A percentile compares a stretch with the other conserved stretches of the same genome.
Evolutionary conservation across 345 rosid genomes (phyloP).

Genomic region (Eucalyptus sp.): DNA sequence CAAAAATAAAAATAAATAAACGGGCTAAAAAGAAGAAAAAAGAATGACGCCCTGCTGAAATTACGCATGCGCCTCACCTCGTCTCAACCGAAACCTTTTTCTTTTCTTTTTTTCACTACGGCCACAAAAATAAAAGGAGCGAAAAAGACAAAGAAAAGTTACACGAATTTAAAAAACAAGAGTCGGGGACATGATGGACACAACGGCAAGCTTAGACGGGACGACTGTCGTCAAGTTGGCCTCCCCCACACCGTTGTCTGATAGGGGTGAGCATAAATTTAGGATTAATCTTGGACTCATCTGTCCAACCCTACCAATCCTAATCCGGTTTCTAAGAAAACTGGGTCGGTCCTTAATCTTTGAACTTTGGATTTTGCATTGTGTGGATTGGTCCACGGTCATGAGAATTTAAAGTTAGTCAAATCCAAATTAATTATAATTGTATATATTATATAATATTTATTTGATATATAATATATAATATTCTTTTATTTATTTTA

Average conservation of each 20-base stretch:
- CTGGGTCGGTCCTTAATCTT: fast-evolving
- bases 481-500: too few species aligned
- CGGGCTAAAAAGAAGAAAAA: too few species aligned
- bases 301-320: fast-evolving
- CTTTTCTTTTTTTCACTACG: too few species aligned
- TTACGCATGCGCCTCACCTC: too few species aligned
- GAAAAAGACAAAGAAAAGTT: background rate
- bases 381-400: fast-evolving
- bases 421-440: fast-evolving
- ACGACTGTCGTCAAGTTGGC: background rate
- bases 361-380: fast-evolving
- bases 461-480: too few species aligned
- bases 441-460: too few species aligned
- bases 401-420: fast-evolving
- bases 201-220: background rate
- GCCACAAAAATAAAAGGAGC: too few species aligned
- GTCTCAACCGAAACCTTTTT: too few species aligned
- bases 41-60: background rate
- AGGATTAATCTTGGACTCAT: fast-evolving
- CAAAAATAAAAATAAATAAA: too few species aligned
- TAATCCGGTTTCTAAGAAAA: fast-evolving
- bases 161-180: background rate
- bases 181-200: background rate
- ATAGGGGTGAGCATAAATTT: fast-evolving
- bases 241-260: background rate